These are phyloP conservation scores for Neckera pumila DNA, from an alignment of 225 moss, liverwort and hornwort species.

Conservation along the genomic window DNA sequence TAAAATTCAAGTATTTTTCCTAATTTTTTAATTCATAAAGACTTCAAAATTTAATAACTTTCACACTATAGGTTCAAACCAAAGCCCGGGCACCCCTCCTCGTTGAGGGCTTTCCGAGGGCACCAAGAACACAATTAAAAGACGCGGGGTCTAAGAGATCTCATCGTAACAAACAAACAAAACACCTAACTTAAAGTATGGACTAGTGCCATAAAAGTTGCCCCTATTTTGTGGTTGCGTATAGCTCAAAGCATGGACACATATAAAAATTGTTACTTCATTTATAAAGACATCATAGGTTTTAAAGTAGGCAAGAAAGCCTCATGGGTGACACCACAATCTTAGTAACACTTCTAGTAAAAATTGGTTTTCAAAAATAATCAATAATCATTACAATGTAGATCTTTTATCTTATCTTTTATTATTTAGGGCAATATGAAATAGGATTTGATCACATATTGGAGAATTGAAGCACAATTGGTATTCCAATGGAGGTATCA, in stretches of 20 bases:
- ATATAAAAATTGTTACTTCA: not conserved
- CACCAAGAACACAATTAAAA: too few species aligned
- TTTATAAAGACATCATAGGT: not conserved
- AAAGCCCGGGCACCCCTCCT: too few species aligned
- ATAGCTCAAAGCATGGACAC: accelerated
- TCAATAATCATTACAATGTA: not conserved
- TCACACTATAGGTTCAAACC: too few species aligned
- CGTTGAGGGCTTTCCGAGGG: too few species aligned
- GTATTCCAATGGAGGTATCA: not conserved
- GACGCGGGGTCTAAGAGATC: too few species aligned
- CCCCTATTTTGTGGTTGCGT: not conserved
- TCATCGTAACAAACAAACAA: too few species aligned
- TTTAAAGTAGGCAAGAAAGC: not conserved
- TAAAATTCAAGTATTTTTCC: too few species aligned
- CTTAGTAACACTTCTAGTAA: not conserved
- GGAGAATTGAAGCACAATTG: too few species aligned
- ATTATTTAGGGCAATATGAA: not conserved
- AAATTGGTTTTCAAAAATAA: not conserved
- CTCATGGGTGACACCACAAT: accelerated
- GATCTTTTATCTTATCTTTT: not conserved
- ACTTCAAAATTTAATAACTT: too few species aligned
- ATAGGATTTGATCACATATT: not conserved
- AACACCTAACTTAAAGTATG: too few species aligned
- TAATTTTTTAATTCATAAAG: too few species aligned
- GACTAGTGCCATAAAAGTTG: not conserved